A percentile compares a stretch with the other conserved stretches of the same genome.
These are phyloP conservation scores for Austroboletus festivus DNA, from an alignment of 768 basidiomycete genomes.

Conservation along the genomic window DNA sequence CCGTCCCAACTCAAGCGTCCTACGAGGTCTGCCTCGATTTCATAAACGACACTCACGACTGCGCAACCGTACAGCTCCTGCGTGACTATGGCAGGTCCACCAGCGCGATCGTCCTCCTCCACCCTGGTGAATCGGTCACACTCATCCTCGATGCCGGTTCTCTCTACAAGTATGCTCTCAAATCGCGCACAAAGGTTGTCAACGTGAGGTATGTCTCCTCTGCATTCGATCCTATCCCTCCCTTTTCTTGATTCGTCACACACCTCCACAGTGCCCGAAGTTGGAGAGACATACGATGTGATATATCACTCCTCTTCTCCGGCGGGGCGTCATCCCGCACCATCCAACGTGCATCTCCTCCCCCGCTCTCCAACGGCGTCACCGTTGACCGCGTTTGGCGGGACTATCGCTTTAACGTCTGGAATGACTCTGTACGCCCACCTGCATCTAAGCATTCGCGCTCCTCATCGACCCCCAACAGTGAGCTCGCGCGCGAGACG, in stretches of 20 bases:
- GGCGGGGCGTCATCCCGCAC: conserved; percentile 32
- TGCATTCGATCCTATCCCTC: neutral
- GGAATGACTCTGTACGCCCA: conserved; percentile 46
- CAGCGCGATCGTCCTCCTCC: conserved; percentile 52
- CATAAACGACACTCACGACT: conserved; percentile 65
- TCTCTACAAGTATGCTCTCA: conserved; percentile 67
- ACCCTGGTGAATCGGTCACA: conserved; percentile 61
- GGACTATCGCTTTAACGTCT: conserved; percentile 62
- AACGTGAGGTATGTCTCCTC: conserved; percentile 57
- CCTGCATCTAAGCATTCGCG: neutral
- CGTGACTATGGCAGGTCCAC: conserved; percentile 59
- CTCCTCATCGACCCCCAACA: conserved; percentile 12
- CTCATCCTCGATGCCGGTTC: conserved; percentile 68
- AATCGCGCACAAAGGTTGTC: conserved; percentile 60
- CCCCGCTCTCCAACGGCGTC: conserved; percentile 48
- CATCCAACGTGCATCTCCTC: conserved; percentile 32
- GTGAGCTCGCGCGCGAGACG: conserved; percentile 16
- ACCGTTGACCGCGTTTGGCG: conserved; percentile 66
- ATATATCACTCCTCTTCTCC: conserved; percentile 59
- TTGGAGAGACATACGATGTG: conserved; percentile 63
- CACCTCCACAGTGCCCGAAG: conserved; percentile 49
- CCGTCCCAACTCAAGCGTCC: conserved; percentile 47
- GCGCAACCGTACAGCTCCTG: conserved; percentile 60
- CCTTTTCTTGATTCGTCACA: conserved; percentile 1
- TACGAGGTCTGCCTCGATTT: conserved; percentile 70